Evolutionary conservation across 176 grass and related monocot genomes (phyloP).

Genomic region (Saccharum spontaneum): DNA sequence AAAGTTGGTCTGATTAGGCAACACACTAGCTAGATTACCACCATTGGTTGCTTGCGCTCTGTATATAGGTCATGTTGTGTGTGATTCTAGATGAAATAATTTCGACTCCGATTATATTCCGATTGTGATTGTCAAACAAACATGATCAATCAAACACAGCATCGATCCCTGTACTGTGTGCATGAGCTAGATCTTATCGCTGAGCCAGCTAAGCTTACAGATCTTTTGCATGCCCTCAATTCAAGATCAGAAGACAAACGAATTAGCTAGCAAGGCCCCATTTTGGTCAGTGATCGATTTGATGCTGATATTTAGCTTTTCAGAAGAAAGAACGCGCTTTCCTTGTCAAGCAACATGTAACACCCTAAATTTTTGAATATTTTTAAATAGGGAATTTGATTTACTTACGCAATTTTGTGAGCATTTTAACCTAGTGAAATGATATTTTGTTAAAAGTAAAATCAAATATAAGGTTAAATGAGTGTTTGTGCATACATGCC

Average conservation of each 20-base stretch:
- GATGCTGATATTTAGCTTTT: not conserved
- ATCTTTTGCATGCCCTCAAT: not conserved
- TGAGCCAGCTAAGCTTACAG: not conserved
- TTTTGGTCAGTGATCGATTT: not conserved
- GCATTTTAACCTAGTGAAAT: too few species aligned
- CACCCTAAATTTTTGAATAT: too few species aligned
- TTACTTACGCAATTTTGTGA: too few species aligned
- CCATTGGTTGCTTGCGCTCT: not conserved
- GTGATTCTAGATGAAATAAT: not conserved
- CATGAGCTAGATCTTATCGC: not conserved
- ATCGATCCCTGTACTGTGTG: constrained; percentile 8
- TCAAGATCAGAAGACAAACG: not conserved
- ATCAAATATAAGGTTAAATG: too few species aligned
- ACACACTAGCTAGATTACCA: not conserved
- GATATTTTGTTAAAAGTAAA: too few species aligned
- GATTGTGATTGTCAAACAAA: not conserved
- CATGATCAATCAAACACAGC: not conserved
- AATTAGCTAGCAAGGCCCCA: not conserved
- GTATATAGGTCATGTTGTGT: not conserved
- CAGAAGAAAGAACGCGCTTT: not conserved
- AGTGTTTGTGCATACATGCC: too few species aligned
- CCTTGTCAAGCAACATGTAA: not conserved
- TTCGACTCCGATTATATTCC: not conserved
- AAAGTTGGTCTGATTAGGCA: not conserved
- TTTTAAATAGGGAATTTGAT: too few species aligned